These are phyloP conservation scores for Trametes elegans DNA, from an alignment of 768 basidiomycete genomes.

Conservation along the genomic window DNA sequence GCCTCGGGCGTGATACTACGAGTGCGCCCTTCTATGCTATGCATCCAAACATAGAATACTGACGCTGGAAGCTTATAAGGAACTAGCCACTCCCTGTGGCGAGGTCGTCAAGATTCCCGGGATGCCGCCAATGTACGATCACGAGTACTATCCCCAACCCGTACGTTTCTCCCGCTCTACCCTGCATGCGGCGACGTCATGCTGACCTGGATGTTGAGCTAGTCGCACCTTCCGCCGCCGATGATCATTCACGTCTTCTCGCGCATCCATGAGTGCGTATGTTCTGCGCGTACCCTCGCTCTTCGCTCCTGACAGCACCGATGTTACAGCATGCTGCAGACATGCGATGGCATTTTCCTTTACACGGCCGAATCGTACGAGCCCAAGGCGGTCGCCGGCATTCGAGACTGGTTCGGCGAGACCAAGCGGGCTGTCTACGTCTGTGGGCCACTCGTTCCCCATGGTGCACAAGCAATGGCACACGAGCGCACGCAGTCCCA, in stretches of 20 bases:
- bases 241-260: neutral
- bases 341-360: slow-evolving; percentile 20
- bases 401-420: slow-evolving; percentile 15
- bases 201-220: neutral
- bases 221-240: neutral
- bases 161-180: slow-evolving; percentile 1
- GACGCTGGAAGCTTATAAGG: neutral
- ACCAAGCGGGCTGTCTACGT: slow-evolving; percentile 15
- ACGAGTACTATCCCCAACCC: slow-evolving; percentile 21
- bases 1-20: neutral
- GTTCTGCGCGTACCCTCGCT: neutral
- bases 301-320: neutral
- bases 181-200: too few species aligned
- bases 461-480: neutral
- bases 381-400: slow-evolving; percentile 15
- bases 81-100: neutral
- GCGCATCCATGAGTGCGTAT: neutral
- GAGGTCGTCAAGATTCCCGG: slow-evolving; percentile 18
- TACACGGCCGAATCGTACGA: slow-evolving; percentile 19
- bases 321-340: neutral
- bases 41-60: too few species aligned
- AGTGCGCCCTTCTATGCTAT: neutral
- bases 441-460: slow-evolving; percentile 19
- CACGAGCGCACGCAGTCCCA: slow-evolving; percentile 12
- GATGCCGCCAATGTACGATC: slow-evolving; percentile 23